Evolutionary conservation across 1,284 basidiomycete genomes (phyloP).

Genomic region (Cutaneotrichosporon sp.): DNA sequence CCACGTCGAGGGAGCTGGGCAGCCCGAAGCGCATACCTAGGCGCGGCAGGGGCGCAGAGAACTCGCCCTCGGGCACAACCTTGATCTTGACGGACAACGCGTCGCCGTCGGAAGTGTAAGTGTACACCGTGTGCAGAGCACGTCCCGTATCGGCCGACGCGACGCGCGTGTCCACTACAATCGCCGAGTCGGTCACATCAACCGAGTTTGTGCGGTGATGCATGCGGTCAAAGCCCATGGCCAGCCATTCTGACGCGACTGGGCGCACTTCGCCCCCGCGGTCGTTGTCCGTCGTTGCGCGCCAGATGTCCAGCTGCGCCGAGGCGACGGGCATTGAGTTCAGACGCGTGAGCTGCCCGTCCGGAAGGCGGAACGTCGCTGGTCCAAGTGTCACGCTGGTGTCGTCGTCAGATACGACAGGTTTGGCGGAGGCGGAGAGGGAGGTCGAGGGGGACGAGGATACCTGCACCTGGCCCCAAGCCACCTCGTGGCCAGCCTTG

Average conservation of each 20-base stretch:
- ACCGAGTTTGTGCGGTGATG: constrained; percentile 15
- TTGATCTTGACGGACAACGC: constrained; percentile 2
- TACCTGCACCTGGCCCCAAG: constrained; percentile 14
- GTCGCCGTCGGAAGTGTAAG: constrained; percentile 2
- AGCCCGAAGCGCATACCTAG: constrained; percentile 18
- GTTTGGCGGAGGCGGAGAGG: too few relatives aligned
- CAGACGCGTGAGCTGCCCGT: constrained; percentile 12
- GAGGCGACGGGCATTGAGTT: neutral
- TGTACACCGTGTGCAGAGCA: constrained; percentile 12
- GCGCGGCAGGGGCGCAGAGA: constrained; percentile 15
- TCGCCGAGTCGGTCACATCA: neutral
- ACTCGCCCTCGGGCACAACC: constrained; percentile 13
- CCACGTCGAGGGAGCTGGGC: constrained; percentile 4
- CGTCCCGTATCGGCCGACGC: constrained; percentile 8
- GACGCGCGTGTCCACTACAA: constrained; percentile 12
- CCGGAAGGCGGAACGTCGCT: constrained; percentile 10
- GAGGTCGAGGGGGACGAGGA: too few relatives aligned
- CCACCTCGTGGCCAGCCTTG: constrained; percentile 17
- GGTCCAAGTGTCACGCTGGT: constrained; percentile 10
- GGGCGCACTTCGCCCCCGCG: neutral
- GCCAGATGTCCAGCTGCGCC: constrained; percentile 18
- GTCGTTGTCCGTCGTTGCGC: constrained; percentile 27
- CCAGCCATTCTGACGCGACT: constrained; percentile 3
- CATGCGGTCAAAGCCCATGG: constrained; percentile 14
- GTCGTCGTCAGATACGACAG: neutral